A percentile compares a stretch with the other conserved stretches of the same genome.
Conservation (phyloP, 805 yeast species). For the Candida xiaguanensis region DNA sequence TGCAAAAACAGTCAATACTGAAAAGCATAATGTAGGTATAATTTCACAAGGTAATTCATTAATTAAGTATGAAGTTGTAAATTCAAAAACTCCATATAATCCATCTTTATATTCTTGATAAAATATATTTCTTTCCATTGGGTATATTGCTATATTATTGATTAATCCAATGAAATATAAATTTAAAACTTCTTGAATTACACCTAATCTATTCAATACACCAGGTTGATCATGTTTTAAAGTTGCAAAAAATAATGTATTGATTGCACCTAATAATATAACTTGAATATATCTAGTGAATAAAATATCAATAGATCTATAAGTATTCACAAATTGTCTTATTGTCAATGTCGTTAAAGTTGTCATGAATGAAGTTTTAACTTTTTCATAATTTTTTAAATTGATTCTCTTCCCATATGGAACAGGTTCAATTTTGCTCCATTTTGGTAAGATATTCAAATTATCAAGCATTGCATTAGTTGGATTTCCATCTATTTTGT, state of each 20-base stretch:
- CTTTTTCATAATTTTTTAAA: background rate
- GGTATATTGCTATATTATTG: slow-evolving; percentile 72
- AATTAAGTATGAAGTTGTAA: slow-evolving; percentile 53
- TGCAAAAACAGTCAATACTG: slow-evolving; percentile 61
- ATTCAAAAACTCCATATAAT: slow-evolving; percentile 61
- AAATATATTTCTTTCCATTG: slow-evolving; percentile 67
- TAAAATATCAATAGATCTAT: slow-evolving; percentile 49
- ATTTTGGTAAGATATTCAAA: background rate
- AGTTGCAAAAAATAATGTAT: slow-evolving; percentile 59
- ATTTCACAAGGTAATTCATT: slow-evolving; percentile 67
- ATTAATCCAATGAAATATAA: slow-evolving; percentile 76
- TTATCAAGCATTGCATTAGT: background rate
- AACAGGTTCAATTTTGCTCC: background rate
- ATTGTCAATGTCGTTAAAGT: slow-evolving; percentile 27
- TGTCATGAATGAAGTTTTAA: slow-evolving; percentile 16
- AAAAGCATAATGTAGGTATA: slow-evolving; percentile 51
- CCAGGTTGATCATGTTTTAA: slow-evolving; percentile 40
- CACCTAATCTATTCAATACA: slow-evolving; percentile 64
- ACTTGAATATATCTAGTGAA: slow-evolving; percentile 63
- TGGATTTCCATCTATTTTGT: slow-evolving; percentile 18
- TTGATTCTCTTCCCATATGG: background rate
- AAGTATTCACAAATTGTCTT: slow-evolving; percentile 29
- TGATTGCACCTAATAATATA: slow-evolving; percentile 57
- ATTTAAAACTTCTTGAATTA: slow-evolving; percentile 68
- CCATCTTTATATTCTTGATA: slow-evolving; percentile 75